These are phyloP conservation scores for Trichoderma brevicompactum DNA, from an alignment of 2,329 filamentous ascomycete species.

Conservation along the genomic window DNA sequence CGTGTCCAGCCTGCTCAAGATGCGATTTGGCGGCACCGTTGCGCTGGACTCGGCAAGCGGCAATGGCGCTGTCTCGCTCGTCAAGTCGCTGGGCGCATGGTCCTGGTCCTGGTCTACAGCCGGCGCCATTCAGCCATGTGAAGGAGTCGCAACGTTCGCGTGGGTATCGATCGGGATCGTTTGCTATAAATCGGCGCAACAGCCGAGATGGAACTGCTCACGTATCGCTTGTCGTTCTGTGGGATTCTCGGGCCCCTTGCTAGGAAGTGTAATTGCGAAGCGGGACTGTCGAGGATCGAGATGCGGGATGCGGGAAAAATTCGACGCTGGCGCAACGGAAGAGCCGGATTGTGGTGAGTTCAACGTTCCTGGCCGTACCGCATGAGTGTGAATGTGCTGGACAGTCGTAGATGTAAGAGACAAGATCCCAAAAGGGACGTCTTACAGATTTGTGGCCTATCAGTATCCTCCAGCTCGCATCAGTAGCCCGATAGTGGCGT, in stretches of 20 bases:
- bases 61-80: constrained; percentile 30
- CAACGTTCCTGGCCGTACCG: neutral
- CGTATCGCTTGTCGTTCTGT: too few species aligned
- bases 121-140: constrained; percentile 44
- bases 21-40: neutral
- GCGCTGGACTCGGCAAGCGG: constrained; percentile 14
- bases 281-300: neutral
- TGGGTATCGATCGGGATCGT: constrained; percentile 10
- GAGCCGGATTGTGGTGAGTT: neutral
- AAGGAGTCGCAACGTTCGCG: constrained; percentile 15
- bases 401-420: constrained; percentile 7
- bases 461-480: constrained; percentile 5
- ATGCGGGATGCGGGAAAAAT: neutral
- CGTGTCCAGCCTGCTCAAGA: constrained; percentile 12
- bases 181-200: neutral
- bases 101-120: constrained; percentile 39
- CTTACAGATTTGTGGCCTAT: constrained; percentile 14
- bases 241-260: neutral
- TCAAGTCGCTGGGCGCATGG: constrained; percentile 34
- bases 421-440: constrained; percentile 8
- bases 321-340: neutral
- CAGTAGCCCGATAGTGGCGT: constrained; percentile 21
- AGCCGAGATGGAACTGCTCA: too few species aligned
- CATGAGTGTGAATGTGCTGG: neutral
- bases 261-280: neutral